Evolutionary conservation across 2,329 filamentous ascomycete genomes (phyloP), one percentile per base, ranked within the genome.

Genomic region (Kalaharituber pfeilii): DNA sequence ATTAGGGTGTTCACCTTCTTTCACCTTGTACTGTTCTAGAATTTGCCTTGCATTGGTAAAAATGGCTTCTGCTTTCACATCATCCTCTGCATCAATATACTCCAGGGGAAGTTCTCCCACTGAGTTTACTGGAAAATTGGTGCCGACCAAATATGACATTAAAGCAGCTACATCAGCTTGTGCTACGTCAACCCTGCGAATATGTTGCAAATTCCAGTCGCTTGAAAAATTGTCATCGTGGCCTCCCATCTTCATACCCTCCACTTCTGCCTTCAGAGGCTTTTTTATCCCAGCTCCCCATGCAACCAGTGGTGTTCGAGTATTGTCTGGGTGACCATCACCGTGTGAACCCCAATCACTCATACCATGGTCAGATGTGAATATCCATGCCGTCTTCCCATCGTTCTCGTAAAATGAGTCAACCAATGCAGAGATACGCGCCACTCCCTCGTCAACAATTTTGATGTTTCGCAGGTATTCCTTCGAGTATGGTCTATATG

Each of bases 261-360:
- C 66, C 1, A 73, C 74, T 2, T 72, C 66, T 28, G 73, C 71
- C 2, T 78, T 69, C 50, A 80, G 71, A 1, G 91, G 91, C 59
- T 77, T 76, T 2, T 87, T 86, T 36, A 96, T 78, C 7, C 91
- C 91, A 53, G 91, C 86, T 9, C 91, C 91, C 91, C 91, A 98
- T 2, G 77, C 81, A 61, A 98, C 85, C 28, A 98, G 72, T 0
- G 91, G 91, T 0, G 91, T 98, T 51, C 91, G 79, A 2, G 91
- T 98, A 64, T 96, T 98, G 67, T 98, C 85, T 0, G 91, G 91
- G 68, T 98, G 88, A 6, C 91, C 91, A 67, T 98, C 91, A 33
- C 93, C 93, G 67, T 98, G 93, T 63, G 88, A 96, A n/a, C 93
- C 91, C 82, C 84, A 95, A 68, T 98, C 91, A 65, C 86, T 96